Base-by-base conservation (phyloP, 163 green algal species). In the Chlamydomonas reinhardtii region DNA sequence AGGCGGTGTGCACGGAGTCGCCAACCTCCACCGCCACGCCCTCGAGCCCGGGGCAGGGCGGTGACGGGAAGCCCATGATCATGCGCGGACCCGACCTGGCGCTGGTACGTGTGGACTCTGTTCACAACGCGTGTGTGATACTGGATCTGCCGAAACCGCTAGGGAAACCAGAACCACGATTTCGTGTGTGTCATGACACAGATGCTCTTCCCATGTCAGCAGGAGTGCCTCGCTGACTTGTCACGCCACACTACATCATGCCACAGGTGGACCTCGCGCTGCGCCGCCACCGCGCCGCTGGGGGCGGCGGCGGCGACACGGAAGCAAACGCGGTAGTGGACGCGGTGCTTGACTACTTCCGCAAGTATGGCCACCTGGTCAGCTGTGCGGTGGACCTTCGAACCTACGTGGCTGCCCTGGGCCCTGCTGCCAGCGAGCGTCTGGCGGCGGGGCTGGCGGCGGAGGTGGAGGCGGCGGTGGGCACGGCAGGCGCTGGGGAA, bases 381-480 rank as follows among this genome's bases (percentile, higher is more conserved):
- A 96, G 93, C 85, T 97, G 94, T 61, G 91, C 91, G 12, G 89
- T 88, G 12, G 94, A 97, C 65, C 78, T 97, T 0, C 85, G 91
- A 3, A 43, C 83, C 15, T 94, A 94, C 85, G 70, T 92, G 22
- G 19, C 64, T 0, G 72, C 79, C 68, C 65, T 78, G 6, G 48
- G 48, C 11, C 12, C 12, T 14, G 48, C 1, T 1, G 48, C 48
- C 25, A 68, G 66, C 2, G 48, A 35, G 66, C 66, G 48, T 12
- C 66, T 85, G 78, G 66, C 25, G 48, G 69, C 62, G 52, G 79
- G 22, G 5, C 8, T 77, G 32, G 79, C 52, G 32, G 68, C 66
- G 15, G 34, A 14, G 19, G 61, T 35, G 22, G 79, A 20, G 3
- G 37, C 6, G 16, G 39, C 64, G 2, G 64, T 6, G 14, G 64